Base-by-base conservation (phyloP, 1,284 basidiomycete genomes). In the Pascua guehoae region DNA sequence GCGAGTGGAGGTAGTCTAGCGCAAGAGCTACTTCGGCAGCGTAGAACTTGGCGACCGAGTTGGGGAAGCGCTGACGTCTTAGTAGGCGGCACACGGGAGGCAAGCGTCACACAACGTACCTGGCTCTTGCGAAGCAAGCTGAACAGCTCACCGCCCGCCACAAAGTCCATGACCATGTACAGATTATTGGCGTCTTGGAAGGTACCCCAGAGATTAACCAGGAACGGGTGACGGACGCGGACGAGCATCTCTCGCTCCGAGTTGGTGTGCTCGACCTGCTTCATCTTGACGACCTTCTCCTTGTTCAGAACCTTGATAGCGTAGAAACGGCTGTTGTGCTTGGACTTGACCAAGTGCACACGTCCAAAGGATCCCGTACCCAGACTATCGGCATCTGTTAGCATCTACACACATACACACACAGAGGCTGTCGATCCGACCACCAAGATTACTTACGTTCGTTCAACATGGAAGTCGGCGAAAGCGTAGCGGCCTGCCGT, bases 131-230 rank as follows among this genome's bases (percentile, higher is more conserved):
- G 83, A 58, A 97, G 77, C 46, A 96, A 83, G 47, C 89, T 90
- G 74, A 98, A 99, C 8, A 99, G 81, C 77, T 99, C 95, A 16
- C 95, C 95, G 17, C 95, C 95, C 0, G 93, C 91, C 5, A 98
- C 95, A 73, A 97, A 99, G 79, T 98, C 96, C 95, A 98, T 98
- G 57, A 98, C 94, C 93, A 99, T 97, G 81, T 96, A 99, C 12
- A 98, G 80, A 73, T 97, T 98, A 47, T 89, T 83, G 11, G 86
- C 80, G 69, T 98, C 95, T 68, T 96, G 91, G 79, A 98, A 98
- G 1, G 91, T 89, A 32, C 95, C 96, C 95, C 95, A 98, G 7
- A 98, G 84, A 71, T 97, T 98, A 79, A 98, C 87, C 63, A 98
- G 88, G 79, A 98, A 98, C 2, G 94, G 90, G 75, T 98, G 93